Evolutionary conservation across 768 basidiomycete species (phyloP).

Genomic region (Amanita molliuscula): DNA sequence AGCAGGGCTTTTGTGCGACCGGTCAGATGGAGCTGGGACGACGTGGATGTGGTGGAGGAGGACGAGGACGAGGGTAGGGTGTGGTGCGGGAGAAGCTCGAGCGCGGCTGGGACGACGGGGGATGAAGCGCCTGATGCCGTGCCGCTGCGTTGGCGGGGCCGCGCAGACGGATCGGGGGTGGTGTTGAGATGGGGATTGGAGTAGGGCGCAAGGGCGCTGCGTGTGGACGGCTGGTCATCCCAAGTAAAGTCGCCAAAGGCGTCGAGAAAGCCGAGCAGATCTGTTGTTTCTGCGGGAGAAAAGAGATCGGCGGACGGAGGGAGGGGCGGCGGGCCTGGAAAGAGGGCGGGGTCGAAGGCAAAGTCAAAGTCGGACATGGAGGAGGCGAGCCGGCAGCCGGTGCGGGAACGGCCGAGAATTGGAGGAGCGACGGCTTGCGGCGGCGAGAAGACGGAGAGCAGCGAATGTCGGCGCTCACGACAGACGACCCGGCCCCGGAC

Average conservation of each 20-base stretch:
- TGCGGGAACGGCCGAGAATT: slow-evolving; percentile 7
- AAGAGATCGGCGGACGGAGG: slow-evolving; percentile 73
- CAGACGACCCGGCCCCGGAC: slow-evolving; percentile 54
- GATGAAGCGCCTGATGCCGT: slow-evolving; percentile 21
- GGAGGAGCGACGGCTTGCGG: slow-evolving; percentile 13
- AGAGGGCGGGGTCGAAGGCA: slow-evolving; percentile 56
- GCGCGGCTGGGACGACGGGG: slow-evolving; percentile 7
- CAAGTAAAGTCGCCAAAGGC: slow-evolving; percentile 53
- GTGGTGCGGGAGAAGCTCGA: slow-evolving; percentile 3
- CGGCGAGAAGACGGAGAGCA: slow-evolving; percentile 25
- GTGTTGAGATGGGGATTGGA: slow-evolving; percentile 39
- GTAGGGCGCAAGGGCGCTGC: slow-evolving; percentile 25
- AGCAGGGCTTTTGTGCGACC: slow-evolving; percentile 51
- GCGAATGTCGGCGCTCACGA: slow-evolving; percentile 68
- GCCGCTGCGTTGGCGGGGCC: slow-evolving; percentile 17
- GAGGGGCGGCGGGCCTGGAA: slow-evolving; percentile 50
- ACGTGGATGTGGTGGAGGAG: slow-evolving; percentile 10
- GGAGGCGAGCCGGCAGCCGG: neutral
- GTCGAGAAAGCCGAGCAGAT: slow-evolving; percentile 76
- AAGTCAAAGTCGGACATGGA: slow-evolving; percentile 55
- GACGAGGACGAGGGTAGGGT: slow-evolving; percentile 10
- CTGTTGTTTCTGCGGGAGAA: slow-evolving; percentile 66
- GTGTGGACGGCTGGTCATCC: slow-evolving; percentile 32
- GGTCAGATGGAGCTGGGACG: slow-evolving; percentile 13
- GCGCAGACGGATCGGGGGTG: slow-evolving; percentile 28